These are phyloP conservation scores for Tolypocladium endophyticum DNA, from an alignment of 2,329 filamentous ascomycete genomes.

Conservation along the genomic window DNA sequence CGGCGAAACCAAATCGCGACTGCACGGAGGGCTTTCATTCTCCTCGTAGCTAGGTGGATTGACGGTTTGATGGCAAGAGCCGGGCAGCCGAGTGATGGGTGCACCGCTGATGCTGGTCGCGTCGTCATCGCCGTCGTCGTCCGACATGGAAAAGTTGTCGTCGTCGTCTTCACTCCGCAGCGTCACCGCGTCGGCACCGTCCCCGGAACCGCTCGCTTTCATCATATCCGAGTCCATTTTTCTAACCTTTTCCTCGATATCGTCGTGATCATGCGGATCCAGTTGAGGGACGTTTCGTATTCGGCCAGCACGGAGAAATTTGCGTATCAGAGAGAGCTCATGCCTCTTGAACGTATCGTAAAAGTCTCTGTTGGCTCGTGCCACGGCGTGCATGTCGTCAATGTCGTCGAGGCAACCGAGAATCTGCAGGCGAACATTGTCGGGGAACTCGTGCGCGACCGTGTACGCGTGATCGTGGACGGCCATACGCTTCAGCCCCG, in stretches of 20 bases:
- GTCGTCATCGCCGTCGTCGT: constrained; percentile 5
- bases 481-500: constrained; percentile 21
- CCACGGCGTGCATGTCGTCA: constrained; percentile 30
- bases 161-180: constrained; percentile 18
- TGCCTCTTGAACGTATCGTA: constrained; percentile 35
- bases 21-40: neutral
- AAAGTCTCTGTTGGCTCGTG: constrained; percentile 30
- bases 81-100: constrained; percentile 2
- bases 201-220: constrained; percentile 13
- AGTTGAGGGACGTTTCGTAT: constrained; percentile 1
- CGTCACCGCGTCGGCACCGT: constrained; percentile 18
- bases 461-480: constrained; percentile 18
- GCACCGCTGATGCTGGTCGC: constrained; percentile 6
- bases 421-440: constrained; percentile 27
- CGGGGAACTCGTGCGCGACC: constrained; percentile 22
- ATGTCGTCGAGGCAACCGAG: constrained; percentile 27
- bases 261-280: constrained; percentile 5
- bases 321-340: constrained; percentile 27
- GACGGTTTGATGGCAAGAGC: neutral
- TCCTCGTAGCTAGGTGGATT: neutral
- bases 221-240: constrained; percentile 19
- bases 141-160: constrained; percentile 6
- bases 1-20: neutral
- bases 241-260: constrained; percentile 23
- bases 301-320: constrained; percentile 19